Conservation (phyloP, 148 eudicot species). For the Amaranthus cruentus region DNA sequence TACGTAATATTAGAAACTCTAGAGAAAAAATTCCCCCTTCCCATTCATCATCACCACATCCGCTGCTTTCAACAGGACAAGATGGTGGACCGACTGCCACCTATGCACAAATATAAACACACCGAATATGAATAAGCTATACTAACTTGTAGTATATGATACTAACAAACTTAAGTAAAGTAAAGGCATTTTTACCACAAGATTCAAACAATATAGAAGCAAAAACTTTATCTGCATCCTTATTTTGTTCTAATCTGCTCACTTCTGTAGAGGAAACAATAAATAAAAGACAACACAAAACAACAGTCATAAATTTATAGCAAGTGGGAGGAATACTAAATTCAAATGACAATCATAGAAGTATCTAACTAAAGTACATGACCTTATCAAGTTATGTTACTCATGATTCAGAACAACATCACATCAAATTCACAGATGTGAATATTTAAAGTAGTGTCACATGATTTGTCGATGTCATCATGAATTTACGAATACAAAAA, state of each 20-base stretch:
- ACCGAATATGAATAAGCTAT: background rate
- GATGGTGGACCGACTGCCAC: conserved; percentile 62
- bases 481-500: no score
- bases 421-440: background rate
- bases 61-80: conserved; percentile 59
- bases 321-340: background rate
- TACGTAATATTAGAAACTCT: conserved; percentile 82
- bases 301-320: background rate
- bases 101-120: conserved; percentile 33
- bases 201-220: conserved; percentile 31
- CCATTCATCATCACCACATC: conserved; percentile 66
- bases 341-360: background rate
- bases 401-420: background rate
- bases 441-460: background rate
- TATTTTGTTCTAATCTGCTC: conserved; percentile 17
- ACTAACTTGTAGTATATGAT: background rate
- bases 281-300: background rate
- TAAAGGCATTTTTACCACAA: conserved; percentile 38
- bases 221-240: conserved; percentile 30
- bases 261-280: conserved; percentile 7
- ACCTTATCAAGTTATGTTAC: background rate
- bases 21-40: conserved; percentile 81
- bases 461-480: no score
- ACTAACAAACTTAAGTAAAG: background rate
- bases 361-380: background rate